A percentile compares a stretch with the other conserved stretches of the same genome.
Conservation (phyloP, 2,329 filamentous ascomycete genomes). For the Ophiognomonia clavigignenti-juglandacearum region DNA sequence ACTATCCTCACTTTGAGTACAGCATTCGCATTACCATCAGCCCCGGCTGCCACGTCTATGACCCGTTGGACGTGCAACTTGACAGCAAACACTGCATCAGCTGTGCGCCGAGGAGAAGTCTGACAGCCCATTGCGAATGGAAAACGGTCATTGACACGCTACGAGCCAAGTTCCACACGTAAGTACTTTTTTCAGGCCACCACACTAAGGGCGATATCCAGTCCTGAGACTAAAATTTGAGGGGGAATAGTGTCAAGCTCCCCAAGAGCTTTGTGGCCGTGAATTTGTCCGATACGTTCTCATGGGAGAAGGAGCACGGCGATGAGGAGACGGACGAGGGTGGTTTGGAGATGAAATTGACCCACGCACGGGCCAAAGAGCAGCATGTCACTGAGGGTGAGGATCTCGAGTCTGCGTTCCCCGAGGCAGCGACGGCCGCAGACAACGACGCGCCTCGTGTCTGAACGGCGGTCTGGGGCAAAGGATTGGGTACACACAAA, state of each 20-base stretch:
- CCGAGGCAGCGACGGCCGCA: constrained; percentile 2
- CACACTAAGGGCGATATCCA: too few relatives aligned
- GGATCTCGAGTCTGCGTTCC: neutral
- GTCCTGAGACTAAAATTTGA: neutral
- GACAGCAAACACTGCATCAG: constrained; percentile 96
- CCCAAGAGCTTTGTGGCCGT: constrained; percentile 63
- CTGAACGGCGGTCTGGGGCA: neutral
- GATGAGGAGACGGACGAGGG: constrained; percentile 25
- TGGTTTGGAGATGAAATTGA: constrained; percentile 41
- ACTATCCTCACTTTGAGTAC: constrained; percentile 79
- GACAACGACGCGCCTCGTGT: constrained; percentile 5
- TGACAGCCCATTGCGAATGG: constrained; percentile 92
- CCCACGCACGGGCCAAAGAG: constrained; percentile 1
- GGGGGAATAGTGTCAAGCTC: constrained; percentile 54
- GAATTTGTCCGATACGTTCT: constrained; percentile 59
- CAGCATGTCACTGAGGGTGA: neutral
- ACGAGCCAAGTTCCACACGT: constrained; percentile 92
- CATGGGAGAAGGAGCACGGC: constrained; percentile 48
- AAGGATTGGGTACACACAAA: neutral
- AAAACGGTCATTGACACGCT: constrained; percentile 95
- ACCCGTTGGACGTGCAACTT: constrained; percentile 91
- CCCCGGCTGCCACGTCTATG: constrained; percentile 93
- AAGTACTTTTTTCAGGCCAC: constrained; percentile 32
- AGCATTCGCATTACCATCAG: constrained; percentile 95
- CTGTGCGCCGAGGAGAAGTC: constrained; percentile 80